These are phyloP conservation scores for Penicillium sp. DNA, from an alignment of 2,329 filamentous ascomycete genomes.

Conservation along the genomic window DNA sequence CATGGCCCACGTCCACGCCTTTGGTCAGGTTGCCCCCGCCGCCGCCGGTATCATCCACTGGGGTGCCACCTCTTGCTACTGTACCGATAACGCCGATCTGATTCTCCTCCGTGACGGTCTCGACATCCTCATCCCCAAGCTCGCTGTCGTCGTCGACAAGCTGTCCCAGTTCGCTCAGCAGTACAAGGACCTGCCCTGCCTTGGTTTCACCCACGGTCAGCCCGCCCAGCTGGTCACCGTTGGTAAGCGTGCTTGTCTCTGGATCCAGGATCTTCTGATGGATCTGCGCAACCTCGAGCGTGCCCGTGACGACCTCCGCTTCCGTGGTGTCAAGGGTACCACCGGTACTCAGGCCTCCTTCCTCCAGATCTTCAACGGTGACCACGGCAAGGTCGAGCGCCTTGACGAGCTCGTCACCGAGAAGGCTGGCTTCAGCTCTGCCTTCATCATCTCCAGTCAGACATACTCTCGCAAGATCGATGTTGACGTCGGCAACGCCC, in stretches of 20 bases:
- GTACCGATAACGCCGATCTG: constrained; percentile 74
- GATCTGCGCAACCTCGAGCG: constrained; percentile 74
- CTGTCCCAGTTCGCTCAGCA: constrained; percentile 70
- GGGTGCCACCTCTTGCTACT: constrained; percentile 61
- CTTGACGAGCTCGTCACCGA: constrained; percentile 65
- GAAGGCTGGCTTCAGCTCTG: constrained; percentile 64
- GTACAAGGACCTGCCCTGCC: constrained; percentile 70
- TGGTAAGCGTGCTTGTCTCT: constrained; percentile 66
- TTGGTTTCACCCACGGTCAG: constrained; percentile 73
- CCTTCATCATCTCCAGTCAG: constrained; percentile 69
- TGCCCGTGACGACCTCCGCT: constrained; percentile 67
- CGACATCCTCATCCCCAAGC: constrained; percentile 73
- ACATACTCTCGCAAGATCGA: constrained; percentile 83
- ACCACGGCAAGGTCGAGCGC: constrained; percentile 61
- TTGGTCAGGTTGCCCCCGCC: constrained; percentile 70
- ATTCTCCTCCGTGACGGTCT: constrained; percentile 76
- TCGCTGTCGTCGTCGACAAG: constrained; percentile 77
- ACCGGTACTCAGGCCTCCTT: constrained; percentile 80
- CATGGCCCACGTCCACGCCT: constrained; percentile 71
- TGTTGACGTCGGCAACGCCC: constrained; percentile 74
- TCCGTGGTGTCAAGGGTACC: constrained; percentile 73
- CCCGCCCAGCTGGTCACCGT: constrained; percentile 64
- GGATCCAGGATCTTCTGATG: constrained; percentile 74
- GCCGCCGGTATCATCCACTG: constrained; percentile 83
- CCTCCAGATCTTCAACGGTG: constrained; percentile 66